A percentile compares a stretch with the other conserved stretches of the same genome.
Conservation (phyloP, 352 stramenopile species). For the Phytophthora tentaculata region DNA sequence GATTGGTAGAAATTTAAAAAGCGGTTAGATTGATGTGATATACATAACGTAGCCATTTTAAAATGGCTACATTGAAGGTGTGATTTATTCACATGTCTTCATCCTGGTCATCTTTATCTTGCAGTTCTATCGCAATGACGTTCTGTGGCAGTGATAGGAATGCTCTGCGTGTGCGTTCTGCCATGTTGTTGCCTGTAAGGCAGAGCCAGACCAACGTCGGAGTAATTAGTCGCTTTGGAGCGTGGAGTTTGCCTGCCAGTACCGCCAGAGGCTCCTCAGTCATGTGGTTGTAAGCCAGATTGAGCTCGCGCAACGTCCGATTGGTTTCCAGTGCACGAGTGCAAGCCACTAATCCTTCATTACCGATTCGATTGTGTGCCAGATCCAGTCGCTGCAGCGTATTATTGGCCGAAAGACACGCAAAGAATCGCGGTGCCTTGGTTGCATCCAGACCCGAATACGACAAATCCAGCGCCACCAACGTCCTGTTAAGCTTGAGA, state of each 20-base stretch:
- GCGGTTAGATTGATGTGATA: background rate
- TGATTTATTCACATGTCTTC: no score
- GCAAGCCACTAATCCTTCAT: slow-evolving; percentile 74
- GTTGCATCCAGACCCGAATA: slow-evolving; percentile 62
- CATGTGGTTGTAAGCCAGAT: slow-evolving; percentile 76
- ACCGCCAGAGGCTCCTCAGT: slow-evolving; percentile 73
- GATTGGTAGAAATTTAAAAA: slow-evolving; percentile 16
- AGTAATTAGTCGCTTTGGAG: slow-evolving; percentile 28
- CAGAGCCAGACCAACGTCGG: slow-evolving; percentile 57
- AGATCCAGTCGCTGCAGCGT: slow-evolving; percentile 56
- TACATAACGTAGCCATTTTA: slow-evolving; percentile 13
- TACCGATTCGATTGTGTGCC: slow-evolving; percentile 73
- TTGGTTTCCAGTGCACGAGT: slow-evolving; percentile 65
- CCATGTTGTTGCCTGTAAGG: slow-evolving; percentile 68
- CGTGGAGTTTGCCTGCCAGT: slow-evolving; percentile 44
- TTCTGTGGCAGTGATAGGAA: slow-evolving; percentile 39
- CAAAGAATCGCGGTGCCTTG: slow-evolving; percentile 68
- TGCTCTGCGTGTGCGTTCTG: slow-evolving; percentile 44
- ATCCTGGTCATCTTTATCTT: slow-evolving; percentile 32
- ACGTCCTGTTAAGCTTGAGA: slow-evolving; percentile 54
- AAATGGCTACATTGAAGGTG: background rate
- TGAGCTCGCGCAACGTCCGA: slow-evolving; percentile 62
- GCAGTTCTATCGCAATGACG: slow-evolving; percentile 51
- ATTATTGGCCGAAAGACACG: slow-evolving; percentile 67
- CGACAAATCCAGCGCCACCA: slow-evolving; percentile 72